phyloP scores from a whole-genome alignment of 139 green algal species.

The Pleodorina starrii region DNA sequence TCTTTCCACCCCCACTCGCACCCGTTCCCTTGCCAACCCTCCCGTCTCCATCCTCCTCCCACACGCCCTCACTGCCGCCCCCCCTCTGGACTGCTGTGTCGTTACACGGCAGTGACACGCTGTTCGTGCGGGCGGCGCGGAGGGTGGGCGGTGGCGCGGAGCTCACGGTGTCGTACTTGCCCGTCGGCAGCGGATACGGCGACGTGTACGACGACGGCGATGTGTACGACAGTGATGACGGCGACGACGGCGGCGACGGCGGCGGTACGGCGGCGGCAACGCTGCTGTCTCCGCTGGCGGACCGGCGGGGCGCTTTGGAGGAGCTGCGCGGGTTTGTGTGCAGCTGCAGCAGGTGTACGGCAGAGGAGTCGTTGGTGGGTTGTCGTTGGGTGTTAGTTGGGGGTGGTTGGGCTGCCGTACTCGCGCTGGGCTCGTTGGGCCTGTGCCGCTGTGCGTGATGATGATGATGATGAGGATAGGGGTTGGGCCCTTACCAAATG shows the following conservation, averaged over 20 bases:
- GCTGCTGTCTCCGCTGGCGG: constrained; percentile 43
- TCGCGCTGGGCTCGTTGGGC: no score
- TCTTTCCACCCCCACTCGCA: no score
- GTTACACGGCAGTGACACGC: neutral
- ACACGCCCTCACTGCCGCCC: no score
- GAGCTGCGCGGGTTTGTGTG: constrained; percentile 31
- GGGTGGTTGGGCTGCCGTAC: no score
- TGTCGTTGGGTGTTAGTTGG: no score
- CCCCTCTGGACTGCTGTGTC: no score
- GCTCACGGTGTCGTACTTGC: constrained; percentile 47
- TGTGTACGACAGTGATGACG: neutral
- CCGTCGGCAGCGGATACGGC: constrained; percentile 2
- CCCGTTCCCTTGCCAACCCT: no score
- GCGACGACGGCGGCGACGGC: neutral
- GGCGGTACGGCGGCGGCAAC: neutral
- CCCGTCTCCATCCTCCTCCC: no score
- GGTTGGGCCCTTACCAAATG: no score
- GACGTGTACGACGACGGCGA: neutral
- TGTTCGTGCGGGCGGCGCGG: constrained; percentile 29
- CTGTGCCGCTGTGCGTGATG: no score
- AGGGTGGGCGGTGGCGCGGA: constrained; percentile 21
- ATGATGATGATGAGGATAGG: no score
- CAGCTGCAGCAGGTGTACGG: constrained; percentile 41
- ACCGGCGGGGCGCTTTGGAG: constrained; percentile 38
- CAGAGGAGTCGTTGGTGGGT: constrained; percentile 15